Percentiles rank a stretch among this genome's conserved stretches.
phyloP scores from a whole-genome alignment of 805 yeast genomes.

The Metschnikowia kofuensis region DNA sequence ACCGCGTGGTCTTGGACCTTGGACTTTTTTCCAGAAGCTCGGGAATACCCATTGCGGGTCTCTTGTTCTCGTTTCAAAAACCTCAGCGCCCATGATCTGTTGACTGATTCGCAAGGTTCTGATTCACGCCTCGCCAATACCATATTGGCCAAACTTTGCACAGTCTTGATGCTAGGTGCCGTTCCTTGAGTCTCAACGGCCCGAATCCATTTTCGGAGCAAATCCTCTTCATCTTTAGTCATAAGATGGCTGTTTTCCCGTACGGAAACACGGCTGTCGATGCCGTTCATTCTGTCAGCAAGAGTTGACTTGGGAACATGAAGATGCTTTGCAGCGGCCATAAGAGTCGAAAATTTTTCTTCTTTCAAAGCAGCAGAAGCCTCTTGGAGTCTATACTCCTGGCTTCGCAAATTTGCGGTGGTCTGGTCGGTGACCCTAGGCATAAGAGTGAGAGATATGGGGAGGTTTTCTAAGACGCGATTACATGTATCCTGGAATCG shows the following conservation, averaged over 20 bases:
- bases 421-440: neutral
- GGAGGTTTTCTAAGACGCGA: too few relatives aligned
- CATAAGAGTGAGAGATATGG: neutral
- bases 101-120: neutral
- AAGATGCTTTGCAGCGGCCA: neutral
- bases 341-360: neutral
- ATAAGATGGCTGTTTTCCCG: neutral
- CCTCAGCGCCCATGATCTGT: neutral
- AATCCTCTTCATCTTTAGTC: neutral
- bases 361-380: neutral
- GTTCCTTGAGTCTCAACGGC: neutral
- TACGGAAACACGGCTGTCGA: neutral
- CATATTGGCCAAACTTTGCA: neutral
- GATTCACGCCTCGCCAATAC: neutral
- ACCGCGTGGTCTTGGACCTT: neutral
- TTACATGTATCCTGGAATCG: too few relatives aligned
- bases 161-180: neutral
- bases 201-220: neutral
- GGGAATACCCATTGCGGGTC: neutral
- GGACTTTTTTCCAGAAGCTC: neutral
- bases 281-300: neutral
- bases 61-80: neutral
- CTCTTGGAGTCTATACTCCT: neutral
- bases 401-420: neutral
- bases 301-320: neutral